Base-by-base conservation (phyloP, 2,329 filamentous ascomycete species). In the Penicillium glabrum region DNA sequence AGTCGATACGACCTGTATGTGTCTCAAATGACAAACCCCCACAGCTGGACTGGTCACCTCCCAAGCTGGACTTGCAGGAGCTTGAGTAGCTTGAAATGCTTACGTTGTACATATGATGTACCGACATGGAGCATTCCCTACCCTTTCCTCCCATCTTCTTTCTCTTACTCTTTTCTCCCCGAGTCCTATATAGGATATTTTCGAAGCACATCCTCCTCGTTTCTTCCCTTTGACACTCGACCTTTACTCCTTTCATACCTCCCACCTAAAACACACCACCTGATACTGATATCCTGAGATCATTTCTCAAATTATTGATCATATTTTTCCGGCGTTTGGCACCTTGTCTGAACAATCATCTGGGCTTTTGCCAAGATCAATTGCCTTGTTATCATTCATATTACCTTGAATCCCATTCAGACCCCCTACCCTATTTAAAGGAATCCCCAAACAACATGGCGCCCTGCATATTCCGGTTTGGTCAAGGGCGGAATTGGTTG, bases 41-140 rank as follows among this genome's bases (percentile, higher is more conserved):
- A 19, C 69, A 65, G 49, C 60, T 76, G 56, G 68, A 75, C 58
- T 76, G 73, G 73, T 58, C 69, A 31, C 73, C 72, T 7, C 73
- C 73, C 13, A 68, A 73, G 51, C 60, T 76, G 46, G 71, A 75
- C 48, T 55, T 74, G 44, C 65, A 62, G 53, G 64, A 71, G 29
- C 61, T 72, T 21, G 62, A 61, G 21, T 71, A 68, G 59, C 35
- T 26, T 29, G 26, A 26, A 43, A 43, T 27, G 3, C 29, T 51
- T 13, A 26, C 26, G 16, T 26, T 47, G 52, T 49, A 57, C 51
- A 53, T 43, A 58, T 48, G 24, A 53, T 54, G 51, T 60, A 54
- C 54, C 55, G 27, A 46, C 19, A 33, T 31, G 23, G 21, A 26
- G 8, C 29, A 26, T 45, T 5, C 14, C 16, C n/a, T 45, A 19